Percentiles rank a stretch among this genome's conserved stretches.
Evolutionary conservation across 2,329 filamentous ascomycete genomes (phyloP).

Genomic region (Stagonosporopsis tanaceti): DNA sequence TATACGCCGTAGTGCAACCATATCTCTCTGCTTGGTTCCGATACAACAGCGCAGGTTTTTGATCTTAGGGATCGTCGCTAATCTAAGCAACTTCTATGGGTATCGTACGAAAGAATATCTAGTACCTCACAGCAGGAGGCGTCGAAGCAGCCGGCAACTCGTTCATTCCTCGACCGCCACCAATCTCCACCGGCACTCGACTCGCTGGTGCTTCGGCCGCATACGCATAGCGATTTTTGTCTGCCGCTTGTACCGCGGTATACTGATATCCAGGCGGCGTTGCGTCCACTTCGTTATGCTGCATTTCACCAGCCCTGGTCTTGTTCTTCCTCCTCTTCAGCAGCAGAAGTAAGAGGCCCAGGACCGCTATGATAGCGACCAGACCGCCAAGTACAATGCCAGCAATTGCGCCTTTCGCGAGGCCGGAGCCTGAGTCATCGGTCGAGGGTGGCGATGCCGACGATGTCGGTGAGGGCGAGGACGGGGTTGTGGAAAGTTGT

Average conservation of each 20-base stretch:
- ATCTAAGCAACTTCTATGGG: background rate
- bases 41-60: background rate
- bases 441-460: background rate
- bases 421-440: background rate
- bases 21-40: background rate
- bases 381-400: slow-evolving; percentile 30
- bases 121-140: background rate
- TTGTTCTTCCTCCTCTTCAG: slow-evolving; percentile 24
- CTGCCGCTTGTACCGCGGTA: background rate
- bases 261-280: background rate
- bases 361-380: slow-evolving; percentile 20
- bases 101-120: background rate
- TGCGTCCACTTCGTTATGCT: background rate
- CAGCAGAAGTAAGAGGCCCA: slow-evolving; percentile 26
- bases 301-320: background rate
- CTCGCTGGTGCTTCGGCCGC: background rate
- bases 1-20: background rate
- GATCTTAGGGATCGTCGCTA: background rate
- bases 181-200: slow-evolving; percentile 2
- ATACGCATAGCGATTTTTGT: slow-evolving; percentile 1
- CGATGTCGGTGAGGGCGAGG: slow-evolving; percentile 3
- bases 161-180: background rate
- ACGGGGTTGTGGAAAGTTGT: slow-evolving; percentile 2
- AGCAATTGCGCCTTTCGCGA: slow-evolving; percentile 28
- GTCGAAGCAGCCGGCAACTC: slow-evolving; percentile 4